These are phyloP conservation scores for Pluteus cervinus DNA, from an alignment of 768 basidiomycete species.

Conservation along the genomic window DNA sequence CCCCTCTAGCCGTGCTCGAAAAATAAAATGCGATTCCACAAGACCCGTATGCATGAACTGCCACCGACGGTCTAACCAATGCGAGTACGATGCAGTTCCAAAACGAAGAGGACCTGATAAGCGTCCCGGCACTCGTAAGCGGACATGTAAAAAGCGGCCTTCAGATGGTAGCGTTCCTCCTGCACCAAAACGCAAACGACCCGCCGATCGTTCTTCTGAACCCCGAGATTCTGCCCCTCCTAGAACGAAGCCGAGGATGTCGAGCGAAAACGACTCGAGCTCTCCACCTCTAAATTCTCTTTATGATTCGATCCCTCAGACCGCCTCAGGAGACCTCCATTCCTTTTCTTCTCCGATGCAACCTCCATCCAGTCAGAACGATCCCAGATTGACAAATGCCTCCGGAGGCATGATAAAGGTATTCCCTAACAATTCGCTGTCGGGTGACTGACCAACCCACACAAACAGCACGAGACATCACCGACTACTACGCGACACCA, in stretches of 20 bases:
- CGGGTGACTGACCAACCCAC: conserved; percentile 2
- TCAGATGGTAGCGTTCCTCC: conserved; percentile 45
- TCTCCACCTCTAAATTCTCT: conserved; percentile 13
- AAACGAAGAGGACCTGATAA: conserved; percentile 85
- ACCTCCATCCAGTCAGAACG: conserved; percentile 16
- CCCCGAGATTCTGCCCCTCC: conserved; percentile 24
- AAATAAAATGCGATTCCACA: conserved; percentile 83
- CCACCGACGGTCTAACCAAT: conserved; percentile 67
- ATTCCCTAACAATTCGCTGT: no score
- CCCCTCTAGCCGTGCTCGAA: conserved; percentile 64
- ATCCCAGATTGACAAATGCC: conserved; percentile 23
- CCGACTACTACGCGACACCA: conserved; percentile 23
- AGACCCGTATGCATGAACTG: conserved; percentile 81
- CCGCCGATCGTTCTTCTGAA: conserved; percentile 22
- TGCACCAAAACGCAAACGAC: conserved; percentile 50
- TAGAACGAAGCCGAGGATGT: conserved; percentile 35
- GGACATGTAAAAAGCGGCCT: conserved; percentile 79
- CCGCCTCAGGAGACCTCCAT: conserved; percentile 11
- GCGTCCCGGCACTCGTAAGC: conserved; percentile 75
- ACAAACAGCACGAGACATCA: conserved; percentile 21
- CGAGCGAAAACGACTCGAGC: conserved; percentile 16
- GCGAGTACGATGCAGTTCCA: conserved; percentile 75
- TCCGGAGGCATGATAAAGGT: conserved; percentile 21
- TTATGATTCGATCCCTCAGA: conserved; percentile 19
- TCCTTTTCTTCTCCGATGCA: no score